phyloP scores from a whole-genome alignment of 805 yeast genomes.

The Blastobotrys peoriensis region DNA sequence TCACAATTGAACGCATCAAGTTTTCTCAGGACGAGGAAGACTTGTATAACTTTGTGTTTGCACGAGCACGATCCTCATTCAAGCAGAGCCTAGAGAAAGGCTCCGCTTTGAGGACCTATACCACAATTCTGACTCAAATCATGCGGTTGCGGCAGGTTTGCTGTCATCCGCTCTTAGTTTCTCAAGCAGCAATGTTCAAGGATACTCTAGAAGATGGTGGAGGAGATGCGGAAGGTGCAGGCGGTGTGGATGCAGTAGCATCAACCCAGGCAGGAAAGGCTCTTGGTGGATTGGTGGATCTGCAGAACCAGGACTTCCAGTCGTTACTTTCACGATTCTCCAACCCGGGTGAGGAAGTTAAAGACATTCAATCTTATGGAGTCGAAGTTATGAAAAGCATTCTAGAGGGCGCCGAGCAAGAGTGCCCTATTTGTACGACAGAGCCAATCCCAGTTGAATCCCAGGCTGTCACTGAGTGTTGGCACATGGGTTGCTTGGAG shows the following conservation, averaged over 20 bases:
- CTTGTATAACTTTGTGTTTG: constrained; percentile 63
- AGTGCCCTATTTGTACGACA: constrained; percentile 81
- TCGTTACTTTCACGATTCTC: constrained; percentile 17
- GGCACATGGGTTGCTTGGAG: constrained; percentile 68
- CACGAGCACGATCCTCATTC: constrained; percentile 49
- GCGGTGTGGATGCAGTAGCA: constrained; percentile 9
- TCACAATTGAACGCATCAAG: constrained; percentile 58
- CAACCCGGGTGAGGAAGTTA: constrained; percentile 12
- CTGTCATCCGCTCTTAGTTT: constrained; percentile 70
- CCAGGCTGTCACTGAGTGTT: constrained; percentile 65
- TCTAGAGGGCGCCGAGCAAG: constrained; percentile 38
- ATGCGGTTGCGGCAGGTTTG: constrained; percentile 81
- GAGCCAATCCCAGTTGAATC: constrained; percentile 52
- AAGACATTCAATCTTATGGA: constrained; percentile 14
- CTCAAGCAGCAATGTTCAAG: constrained; percentile 26
- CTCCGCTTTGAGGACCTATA: constrained; percentile 61
- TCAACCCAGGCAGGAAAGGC: not conserved
- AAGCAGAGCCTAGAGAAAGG: constrained; percentile 41
- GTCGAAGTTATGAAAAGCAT: constrained; percentile 26
- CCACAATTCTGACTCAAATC: constrained; percentile 76
- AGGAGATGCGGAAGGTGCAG: constrained; percentile 12
- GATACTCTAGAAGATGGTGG: constrained; percentile 11
- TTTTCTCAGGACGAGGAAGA: constrained; percentile 61
- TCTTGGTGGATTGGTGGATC: constrained; percentile 7
- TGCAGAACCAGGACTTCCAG: constrained; percentile 24